Evolutionary conservation across 2,329 filamentous ascomycete species (phyloP), one percentile per base, ranked within the genome.

Genomic region (Monilinia fructigena): DNA sequence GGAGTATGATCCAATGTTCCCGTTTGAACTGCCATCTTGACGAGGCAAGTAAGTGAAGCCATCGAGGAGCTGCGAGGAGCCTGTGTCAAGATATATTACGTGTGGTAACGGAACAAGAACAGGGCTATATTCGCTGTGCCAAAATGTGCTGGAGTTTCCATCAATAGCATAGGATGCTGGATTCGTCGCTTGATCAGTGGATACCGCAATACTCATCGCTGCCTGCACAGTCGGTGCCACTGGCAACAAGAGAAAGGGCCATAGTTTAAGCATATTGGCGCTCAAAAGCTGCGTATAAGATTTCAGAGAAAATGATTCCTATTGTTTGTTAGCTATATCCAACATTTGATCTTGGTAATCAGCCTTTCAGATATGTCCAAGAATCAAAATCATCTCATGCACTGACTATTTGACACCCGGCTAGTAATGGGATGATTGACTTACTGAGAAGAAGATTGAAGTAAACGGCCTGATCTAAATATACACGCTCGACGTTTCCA

Each of bases 1-100:
- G 4, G 52, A 45, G 18, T 78, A 76, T n/a, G 72, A 68, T 20
- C 77, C 77, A 58, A 78, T 77, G 31, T 75, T 76, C 11, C 77
- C 76, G 66, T 78, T 78, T 2, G 47, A 66, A n/a, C 50, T 70
- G 28, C 71, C 71, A 63, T 76, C 75, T 59, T 77, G 76, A 14
- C 76, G 74, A 11, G 75, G 77, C 26, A 73, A 69, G 40, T 77
- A 75, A 42, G 68, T 72, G 47, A 79, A 67, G 31, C 74, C 75
- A 59, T 75, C 74, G 38, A 78, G 68, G n/a, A 74, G 64, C 55
- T 73, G 73, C 14, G 53, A 68, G 2, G 65, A 64, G 60, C 76
- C 73, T 73, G 78, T 76, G 66, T 78, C 77, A 38, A 78, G 72
- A 4, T 71, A 69, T 45, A 77, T 72, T 59, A 64, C 71, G 66